phyloP scores from a whole-genome alignment of 2,329 filamentous ascomycete species.

The Bipolaris gigantea region DNA sequence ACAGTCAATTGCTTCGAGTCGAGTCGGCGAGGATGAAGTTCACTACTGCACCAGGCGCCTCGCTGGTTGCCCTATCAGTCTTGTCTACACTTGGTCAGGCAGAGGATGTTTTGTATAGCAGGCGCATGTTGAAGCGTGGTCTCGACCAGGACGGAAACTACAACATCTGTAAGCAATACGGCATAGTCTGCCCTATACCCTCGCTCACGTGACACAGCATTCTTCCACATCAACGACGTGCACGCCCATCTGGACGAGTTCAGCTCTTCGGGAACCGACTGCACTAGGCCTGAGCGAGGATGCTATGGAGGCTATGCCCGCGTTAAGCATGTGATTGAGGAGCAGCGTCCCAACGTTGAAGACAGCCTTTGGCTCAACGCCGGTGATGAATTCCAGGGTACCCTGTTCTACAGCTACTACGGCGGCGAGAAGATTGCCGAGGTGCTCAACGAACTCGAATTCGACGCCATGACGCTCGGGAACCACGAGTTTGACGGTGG shows the following conservation, averaged over 20 bases:
- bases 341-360: constrained; percentile 59
- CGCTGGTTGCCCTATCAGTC: constrained; percentile 27
- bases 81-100: constrained; percentile 20
- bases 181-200: background rate
- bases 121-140: constrained; percentile 35
- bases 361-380: constrained; percentile 66
- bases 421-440: constrained; percentile 69
- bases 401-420: constrained; percentile 68
- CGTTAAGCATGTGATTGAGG: constrained; percentile 63
- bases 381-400: constrained; percentile 72
- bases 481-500: constrained; percentile 63
- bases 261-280: constrained; percentile 63
- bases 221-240: constrained; percentile 72
- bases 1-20: background rate
- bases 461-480: constrained; percentile 63
- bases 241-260: constrained; percentile 69
- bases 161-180: constrained; percentile 36
- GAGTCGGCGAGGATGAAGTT: constrained; percentile 28
- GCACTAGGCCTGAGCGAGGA: constrained; percentile 57
- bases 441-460: constrained; percentile 65
- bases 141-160: constrained; percentile 39
- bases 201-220: constrained; percentile 44
- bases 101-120: constrained; percentile 38
- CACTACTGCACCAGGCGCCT: constrained; percentile 12
- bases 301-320: constrained; percentile 68